phyloP scores from a whole-genome alignment of 2,329 filamentous ascomycete genomes.

The Beauveria brongniartii region DNA sequence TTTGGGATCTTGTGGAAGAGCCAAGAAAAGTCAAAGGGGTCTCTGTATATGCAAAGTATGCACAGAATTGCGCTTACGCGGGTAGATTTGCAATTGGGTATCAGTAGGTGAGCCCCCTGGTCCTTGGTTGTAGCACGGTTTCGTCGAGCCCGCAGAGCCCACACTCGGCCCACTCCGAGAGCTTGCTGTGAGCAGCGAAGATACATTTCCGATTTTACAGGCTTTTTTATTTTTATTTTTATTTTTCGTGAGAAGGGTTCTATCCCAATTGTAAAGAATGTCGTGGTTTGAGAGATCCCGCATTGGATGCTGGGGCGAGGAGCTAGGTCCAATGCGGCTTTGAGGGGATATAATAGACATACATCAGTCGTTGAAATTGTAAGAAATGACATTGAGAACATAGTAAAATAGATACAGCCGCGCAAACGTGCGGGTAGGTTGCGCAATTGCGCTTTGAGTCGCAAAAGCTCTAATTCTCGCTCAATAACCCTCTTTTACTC shows the following conservation, averaged over 20 bases:
- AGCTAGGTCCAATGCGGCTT: neutral
- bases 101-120: neutral
- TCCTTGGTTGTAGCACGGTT: neutral
- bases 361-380: neutral
- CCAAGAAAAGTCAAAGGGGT: neutral
- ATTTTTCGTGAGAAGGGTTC: no score
- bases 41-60: neutral
- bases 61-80: neutral
- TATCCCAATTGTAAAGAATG: no score
- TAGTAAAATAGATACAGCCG: slow-evolving; percentile 15
- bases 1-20: neutral
- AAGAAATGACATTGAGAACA: slow-evolving; percentile 10
- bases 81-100: neutral
- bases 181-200: neutral
- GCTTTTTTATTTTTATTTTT: no score
- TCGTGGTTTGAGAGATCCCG: neutral
- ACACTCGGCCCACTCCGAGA: neutral
- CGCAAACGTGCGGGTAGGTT: slow-evolving; percentile 8
- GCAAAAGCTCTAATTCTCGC: slow-evolving; percentile 2
- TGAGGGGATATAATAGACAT: neutral
- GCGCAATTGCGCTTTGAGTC: slow-evolving; percentile 7
- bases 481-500: slow-evolving; percentile 11
- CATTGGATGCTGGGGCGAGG: neutral
- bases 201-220: neutral
- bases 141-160: neutral